Conservation (phyloP, 1,139 yeast genomes). For the Pichia sorboxylosa region DNA sequence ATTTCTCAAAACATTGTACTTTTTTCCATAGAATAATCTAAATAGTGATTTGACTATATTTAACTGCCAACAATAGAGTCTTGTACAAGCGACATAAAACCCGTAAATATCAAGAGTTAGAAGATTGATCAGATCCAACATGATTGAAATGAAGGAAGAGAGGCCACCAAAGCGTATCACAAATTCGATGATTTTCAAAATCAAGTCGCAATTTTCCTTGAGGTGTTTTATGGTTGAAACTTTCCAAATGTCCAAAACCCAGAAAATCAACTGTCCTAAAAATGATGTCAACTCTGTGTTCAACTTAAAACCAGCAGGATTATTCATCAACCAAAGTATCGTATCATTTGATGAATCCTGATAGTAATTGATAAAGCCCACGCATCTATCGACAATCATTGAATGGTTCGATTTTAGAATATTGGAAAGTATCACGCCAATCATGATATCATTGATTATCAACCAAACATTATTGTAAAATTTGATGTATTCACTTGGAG, state of each 20-base stretch:
- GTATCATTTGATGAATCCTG: conserved; percentile 31
- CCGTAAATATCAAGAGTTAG: conserved; percentile 63
- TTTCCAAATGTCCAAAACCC: conserved; percentile 75
- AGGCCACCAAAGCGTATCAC: conserved; percentile 45
- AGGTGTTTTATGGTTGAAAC: conserved; percentile 20
- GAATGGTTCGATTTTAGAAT: conserved; percentile 36
- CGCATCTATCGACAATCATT: conserved; percentile 20
- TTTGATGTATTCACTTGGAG: conserved; percentile 67
- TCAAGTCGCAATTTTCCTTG: conserved; percentile 6
- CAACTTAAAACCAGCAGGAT: conserved; percentile 91
- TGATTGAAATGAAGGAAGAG: conserved; percentile 55
- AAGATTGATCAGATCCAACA: conserved; percentile 53
- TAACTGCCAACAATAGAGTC: conserved; percentile 67
- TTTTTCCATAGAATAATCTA: conserved; percentile 81
- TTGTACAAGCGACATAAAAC: conserved; percentile 69
- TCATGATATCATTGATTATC: conserved; percentile 64
- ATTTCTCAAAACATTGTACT: conserved; percentile 69
- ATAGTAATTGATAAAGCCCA: conserved; percentile 18
- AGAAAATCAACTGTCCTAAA: conserved; percentile 72
- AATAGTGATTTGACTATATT: conserved; percentile 61
- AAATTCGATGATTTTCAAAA: conserved; percentile 28
- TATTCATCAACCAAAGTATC: conserved; percentile 68
- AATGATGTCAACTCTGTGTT: conserved; percentile 80
- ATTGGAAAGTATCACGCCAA: conserved; percentile 56
- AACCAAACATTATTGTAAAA: conserved; percentile 87